These are phyloP conservation scores for Ophiostoma montium DNA, from an alignment of 2,329 filamentous ascomycete species.

Conservation along the genomic window DNA sequence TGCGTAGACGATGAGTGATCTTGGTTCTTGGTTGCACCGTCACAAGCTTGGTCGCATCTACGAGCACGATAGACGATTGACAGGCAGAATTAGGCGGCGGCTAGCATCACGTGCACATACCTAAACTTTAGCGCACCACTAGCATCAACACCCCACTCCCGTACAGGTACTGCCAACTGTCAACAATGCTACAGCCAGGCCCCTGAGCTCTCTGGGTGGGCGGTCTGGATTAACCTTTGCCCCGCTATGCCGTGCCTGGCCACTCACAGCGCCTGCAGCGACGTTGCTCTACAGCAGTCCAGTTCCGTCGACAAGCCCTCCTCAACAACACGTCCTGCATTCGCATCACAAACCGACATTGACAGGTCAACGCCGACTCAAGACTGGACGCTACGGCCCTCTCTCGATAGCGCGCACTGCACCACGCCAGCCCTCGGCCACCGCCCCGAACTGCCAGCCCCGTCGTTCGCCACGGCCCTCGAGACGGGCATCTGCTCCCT, in stretches of 20 bases:
- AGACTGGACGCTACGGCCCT: too few species aligned
- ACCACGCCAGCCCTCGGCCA: neutral
- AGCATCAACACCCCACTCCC: neutral
- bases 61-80: too few species aligned
- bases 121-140: neutral
- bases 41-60: neutral
- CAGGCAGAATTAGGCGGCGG: conserved; percentile 1
- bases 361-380: too few species aligned
- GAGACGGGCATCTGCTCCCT: conserved; percentile 4
- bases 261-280: conserved; percentile 2
- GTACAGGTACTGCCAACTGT: conserved; percentile 1
- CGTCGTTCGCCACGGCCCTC: neutral
- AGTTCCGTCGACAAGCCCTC: too few species aligned
- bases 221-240: conserved; percentile 14
- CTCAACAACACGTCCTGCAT: too few species aligned
- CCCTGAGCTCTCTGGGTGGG: conserved; percentile 6
- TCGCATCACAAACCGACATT: too few species aligned
- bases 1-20: neutral
- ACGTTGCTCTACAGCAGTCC: too few species aligned
- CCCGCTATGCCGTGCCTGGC: conserved; percentile 7
- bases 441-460: neutral
- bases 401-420: too few species aligned
- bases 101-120: neutral
- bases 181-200: neutral
- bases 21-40: neutral